Conservation (phyloP, 2,329 filamentous ascomycete genomes). For the Karstenula rhodostoma region DNA sequence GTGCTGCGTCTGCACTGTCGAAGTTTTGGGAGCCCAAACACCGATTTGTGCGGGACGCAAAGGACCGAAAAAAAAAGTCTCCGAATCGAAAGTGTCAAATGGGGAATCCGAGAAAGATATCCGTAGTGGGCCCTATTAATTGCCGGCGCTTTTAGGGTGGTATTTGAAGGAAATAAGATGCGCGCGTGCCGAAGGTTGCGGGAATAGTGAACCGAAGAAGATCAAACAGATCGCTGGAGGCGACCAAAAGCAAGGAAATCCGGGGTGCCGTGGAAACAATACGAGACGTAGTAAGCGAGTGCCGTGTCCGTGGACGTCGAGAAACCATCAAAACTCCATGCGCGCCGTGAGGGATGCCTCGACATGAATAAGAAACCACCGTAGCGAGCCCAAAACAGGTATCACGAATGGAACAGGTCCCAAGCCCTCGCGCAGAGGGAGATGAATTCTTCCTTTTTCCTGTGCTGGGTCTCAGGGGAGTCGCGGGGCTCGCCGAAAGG, state of each 20-base stretch:
- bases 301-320: constrained; percentile 28
- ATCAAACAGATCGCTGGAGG: constrained; percentile 21
- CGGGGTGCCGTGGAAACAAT: constrained; percentile 19
- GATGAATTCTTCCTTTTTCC: constrained; percentile 94
- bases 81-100: constrained; percentile 15
- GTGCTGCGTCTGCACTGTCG: constrained; percentile 15
- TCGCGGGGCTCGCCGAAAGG: constrained; percentile 84
- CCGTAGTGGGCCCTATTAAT: constrained; percentile 29
- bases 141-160: constrained; percentile 30
- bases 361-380: constrained; percentile 20
- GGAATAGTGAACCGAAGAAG: constrained; percentile 23
- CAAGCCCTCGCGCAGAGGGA: constrained; percentile 86
- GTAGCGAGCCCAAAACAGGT: constrained; percentile 23
- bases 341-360: constrained; percentile 28
- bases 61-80: constrained; percentile 5
- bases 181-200: constrained; percentile 25
- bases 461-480: constrained; percentile 80
- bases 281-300: constrained; percentile 32
- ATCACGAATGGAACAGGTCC: constrained; percentile 93
- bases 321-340: constrained; percentile 29
- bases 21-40: not conserved
- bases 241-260: constrained; percentile 13
- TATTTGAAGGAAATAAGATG: constrained; percentile 28
- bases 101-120: constrained; percentile 20
- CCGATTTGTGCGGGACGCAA: not conserved